Conservation (phyloP, 2,329 filamentous ascomycete species). For the Penicillium sclerotiorum region DNA sequence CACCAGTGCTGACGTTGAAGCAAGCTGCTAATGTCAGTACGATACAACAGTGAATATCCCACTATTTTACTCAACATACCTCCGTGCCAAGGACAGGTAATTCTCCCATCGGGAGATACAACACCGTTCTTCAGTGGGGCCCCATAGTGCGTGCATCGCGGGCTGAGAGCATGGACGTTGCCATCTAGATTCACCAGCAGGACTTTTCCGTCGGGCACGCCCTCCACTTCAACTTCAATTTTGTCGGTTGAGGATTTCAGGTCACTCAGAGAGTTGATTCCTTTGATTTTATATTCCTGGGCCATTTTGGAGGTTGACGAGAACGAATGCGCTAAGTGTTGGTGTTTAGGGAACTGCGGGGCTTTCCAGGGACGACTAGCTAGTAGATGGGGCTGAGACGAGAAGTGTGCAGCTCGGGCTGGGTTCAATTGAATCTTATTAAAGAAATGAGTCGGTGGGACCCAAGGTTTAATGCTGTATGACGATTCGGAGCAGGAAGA, state of each 20-base stretch:
- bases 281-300: slow-evolving; percentile 65
- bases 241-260: slow-evolving; percentile 81
- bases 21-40: slow-evolving; percentile 80
- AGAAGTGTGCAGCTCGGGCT: too few relatives aligned
- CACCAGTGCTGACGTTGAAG: slow-evolving; percentile 85
- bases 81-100: slow-evolving; percentile 97
- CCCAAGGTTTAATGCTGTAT: background rate
- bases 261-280: slow-evolving; percentile 67
- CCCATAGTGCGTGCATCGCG: slow-evolving; percentile 89
- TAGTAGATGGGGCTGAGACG: background rate
- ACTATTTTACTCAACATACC: slow-evolving; percentile 60
- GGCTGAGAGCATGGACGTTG: slow-evolving; percentile 75
- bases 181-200: slow-evolving; percentile 78
- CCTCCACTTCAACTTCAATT: slow-evolving; percentile 86
- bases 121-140: slow-evolving; percentile 87
- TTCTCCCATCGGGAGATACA: slow-evolving; percentile 74
- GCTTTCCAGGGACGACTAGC: background rate
- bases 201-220: slow-evolving; percentile 82
- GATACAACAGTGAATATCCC: too few relatives aligned
- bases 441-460: too few relatives aligned
- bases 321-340: background rate
- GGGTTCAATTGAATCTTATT: too few relatives aligned
- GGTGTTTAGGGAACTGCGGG: background rate
- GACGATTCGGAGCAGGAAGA: background rate
- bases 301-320: slow-evolving; percentile 32